Evolutionary conservation across 1,284 basidiomycete species (phyloP).

Genomic region (Marasmius oreades): DNA sequence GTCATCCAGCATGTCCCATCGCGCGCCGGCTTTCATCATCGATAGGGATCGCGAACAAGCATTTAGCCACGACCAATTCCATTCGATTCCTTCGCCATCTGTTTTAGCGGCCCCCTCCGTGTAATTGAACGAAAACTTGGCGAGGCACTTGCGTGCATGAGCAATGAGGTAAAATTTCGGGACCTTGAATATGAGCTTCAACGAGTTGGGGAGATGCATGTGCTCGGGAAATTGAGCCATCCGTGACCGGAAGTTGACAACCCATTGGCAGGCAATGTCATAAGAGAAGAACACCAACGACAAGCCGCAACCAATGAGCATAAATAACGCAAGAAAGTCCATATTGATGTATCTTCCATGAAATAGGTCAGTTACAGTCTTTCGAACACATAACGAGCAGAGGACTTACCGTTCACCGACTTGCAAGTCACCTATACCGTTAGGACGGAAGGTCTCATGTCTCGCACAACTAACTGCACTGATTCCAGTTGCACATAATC

Average conservation of each 20-base stretch:
- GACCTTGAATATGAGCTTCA: conserved; percentile 10
- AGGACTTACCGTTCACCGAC: conserved; percentile 15
- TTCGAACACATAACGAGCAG: neutral
- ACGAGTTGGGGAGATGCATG: neutral
- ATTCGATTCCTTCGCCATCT: conserved; percentile 17
- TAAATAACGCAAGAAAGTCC: conserved; percentile 15
- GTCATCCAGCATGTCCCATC: too few species aligned
- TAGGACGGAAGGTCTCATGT: conserved; percentile 16
- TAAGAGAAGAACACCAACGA: conserved; percentile 8
- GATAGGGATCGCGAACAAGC: conserved; percentile 9
- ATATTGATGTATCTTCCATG: conserved; percentile 15
- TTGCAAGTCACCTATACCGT: conserved; percentile 21
- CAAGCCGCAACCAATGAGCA: neutral
- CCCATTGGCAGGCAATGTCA: conserved; percentile 17
- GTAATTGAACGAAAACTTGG: conserved; percentile 14
- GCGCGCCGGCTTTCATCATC: conserved; percentile 18
- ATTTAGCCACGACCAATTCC: conserved; percentile 16
- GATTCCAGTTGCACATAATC: conserved; percentile 16
- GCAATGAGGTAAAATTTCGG: conserved; percentile 8
- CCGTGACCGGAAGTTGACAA: conserved; percentile 6
- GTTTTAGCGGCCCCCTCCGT: conserved; percentile 9
- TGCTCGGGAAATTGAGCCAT: conserved; percentile 2
- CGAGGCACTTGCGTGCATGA: conserved; percentile 5
- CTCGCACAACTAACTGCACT: conserved; percentile 18
- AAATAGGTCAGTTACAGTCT: neutral